Base-by-base conservation (phyloP, 73 alveolate species). In the Diophrys appendiculata region DNA sequence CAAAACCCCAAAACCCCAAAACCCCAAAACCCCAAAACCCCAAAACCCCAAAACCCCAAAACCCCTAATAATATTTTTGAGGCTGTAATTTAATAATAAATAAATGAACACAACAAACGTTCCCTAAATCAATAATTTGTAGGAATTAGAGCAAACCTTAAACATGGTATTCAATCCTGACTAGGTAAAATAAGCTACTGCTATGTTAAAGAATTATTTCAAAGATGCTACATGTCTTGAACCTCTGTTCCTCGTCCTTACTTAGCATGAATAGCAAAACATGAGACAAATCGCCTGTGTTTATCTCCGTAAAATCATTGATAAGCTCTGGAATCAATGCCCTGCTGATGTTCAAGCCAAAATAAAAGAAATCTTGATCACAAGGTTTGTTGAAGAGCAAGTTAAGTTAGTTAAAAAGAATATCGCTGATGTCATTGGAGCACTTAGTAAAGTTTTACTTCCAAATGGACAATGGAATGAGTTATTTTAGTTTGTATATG, bases 401-500 rank as follows among this genome's bases (percentile, higher is more conserved):
- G 89, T 78, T 2, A 71, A 81, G 22, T 64, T 86, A 13, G 56
- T 86, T 8, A 86, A 86, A 83, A 86, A 86, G 80, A 86, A 81
- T 64, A 68, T 86, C 18, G 93, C 93, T 18, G 93, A 81, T 52
- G 93, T 86, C 27, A 86, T 86, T 29, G 93, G 93, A 2, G 64
- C 86, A 26, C 74, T 86, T 0, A 76, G 84, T 0, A 86, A 80
- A 73, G 72, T 86, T 29, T 65, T 86, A 52, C 78, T 86, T 25
- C 93, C 93, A 22, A 86, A 86, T 67, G 73, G 69, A 56, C 86
- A 86, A 68, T 86, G 93, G 93, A 73, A 78, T 53, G 93, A 86
- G 65, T 83, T 86, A 31, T 86, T 86, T 72, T 29, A 72, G 77
- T 86, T 86, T 78, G 78, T 86, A 77, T 67, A 79, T 68, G 78